Conservation (phyloP, 192 early-diverging fungal genomes). For the Dimargaris xerosporica region DNA sequence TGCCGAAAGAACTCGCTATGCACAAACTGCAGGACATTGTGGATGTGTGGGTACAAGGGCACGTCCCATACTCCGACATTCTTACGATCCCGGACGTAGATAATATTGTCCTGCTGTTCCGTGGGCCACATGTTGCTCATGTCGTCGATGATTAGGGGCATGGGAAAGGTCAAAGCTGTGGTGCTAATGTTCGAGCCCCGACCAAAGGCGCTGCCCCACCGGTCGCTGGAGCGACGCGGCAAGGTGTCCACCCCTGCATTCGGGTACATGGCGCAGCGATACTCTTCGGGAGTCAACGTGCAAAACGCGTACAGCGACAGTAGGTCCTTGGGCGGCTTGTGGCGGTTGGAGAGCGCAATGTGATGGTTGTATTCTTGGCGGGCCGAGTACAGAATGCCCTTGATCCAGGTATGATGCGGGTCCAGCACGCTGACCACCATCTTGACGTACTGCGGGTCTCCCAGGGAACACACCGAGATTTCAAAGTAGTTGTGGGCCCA, state of each 20-base stretch:
- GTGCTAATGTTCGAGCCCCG: constrained; percentile 18
- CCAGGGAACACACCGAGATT: constrained; percentile 59
- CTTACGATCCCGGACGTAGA: constrained; percentile 44
- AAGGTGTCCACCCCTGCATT: background rate
- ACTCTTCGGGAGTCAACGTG: constrained; percentile 13
- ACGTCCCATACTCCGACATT: constrained; percentile 45
- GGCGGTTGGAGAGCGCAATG: constrained; percentile 23
- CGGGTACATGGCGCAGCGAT: background rate
- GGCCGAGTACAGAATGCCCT: constrained; percentile 48
- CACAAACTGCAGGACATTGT: constrained; percentile 31
- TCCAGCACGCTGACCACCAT: constrained; percentile 47
- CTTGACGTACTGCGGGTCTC: constrained; percentile 63
- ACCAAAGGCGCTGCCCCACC: too few relatives aligned
- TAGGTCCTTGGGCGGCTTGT: constrained; percentile 50
- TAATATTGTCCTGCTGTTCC: constrained; percentile 63
- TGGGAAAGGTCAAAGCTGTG: constrained; percentile 13
- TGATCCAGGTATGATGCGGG: constrained; percentile 35
- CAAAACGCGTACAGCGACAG: constrained; percentile 51
- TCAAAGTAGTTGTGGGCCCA: constrained; percentile 53
- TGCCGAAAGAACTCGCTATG: constrained; percentile 48
- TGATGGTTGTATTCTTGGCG: constrained; percentile 50
- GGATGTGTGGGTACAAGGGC: constrained; percentile 43
- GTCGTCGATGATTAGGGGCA: constrained; percentile 58
- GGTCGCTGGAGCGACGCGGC: background rate
- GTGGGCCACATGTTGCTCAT: constrained; percentile 51